Evolutionary conservation across 257 asterid genomes (phyloP).

Genomic region (Ehretia macrophylla): DNA sequence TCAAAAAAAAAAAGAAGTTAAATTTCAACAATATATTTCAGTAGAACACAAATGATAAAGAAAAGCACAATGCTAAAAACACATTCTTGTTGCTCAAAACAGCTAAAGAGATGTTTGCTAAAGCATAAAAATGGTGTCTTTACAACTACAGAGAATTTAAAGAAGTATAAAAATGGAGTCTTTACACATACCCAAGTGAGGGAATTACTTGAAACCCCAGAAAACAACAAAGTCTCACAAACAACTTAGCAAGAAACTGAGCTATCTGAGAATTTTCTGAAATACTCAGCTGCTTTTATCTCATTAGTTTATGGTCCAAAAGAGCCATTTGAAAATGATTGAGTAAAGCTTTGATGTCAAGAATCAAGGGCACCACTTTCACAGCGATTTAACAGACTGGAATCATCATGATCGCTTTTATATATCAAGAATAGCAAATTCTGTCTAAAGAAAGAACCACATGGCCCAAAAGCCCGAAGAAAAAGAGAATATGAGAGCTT

Average conservation of each 20-base stretch:
- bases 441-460: slow-evolving; percentile 27
- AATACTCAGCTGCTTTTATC: slow-evolving; percentile 12
- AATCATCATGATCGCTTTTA: slow-evolving; percentile 34
- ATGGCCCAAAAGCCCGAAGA: slow-evolving; percentile 13
- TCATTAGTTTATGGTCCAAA: slow-evolving; percentile 22
- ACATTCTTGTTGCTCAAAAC: no score
- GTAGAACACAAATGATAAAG: no score
- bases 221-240: slow-evolving; percentile 37
- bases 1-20: no score
- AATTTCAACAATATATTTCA: no score
- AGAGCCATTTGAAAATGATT: slow-evolving; percentile 43
- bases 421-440: slow-evolving; percentile 14
- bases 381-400: slow-evolving; percentile 54
- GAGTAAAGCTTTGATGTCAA: slow-evolving; percentile 66
- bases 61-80: no score
- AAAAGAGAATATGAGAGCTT: background rate
- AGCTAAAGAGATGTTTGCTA: no score
- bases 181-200: slow-evolving; percentile 21
- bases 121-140: background rate
- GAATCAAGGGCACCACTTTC: slow-evolving; percentile 79
- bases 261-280: slow-evolving; percentile 28
- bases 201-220: slow-evolving; percentile 23
- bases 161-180: slow-evolving; percentile 16
- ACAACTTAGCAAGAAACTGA: slow-evolving; percentile 26
- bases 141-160: background rate